Base-by-base conservation (phyloP, 495 filamentous ascomycete species). In the Aspergillus egyptiacus region DNA sequence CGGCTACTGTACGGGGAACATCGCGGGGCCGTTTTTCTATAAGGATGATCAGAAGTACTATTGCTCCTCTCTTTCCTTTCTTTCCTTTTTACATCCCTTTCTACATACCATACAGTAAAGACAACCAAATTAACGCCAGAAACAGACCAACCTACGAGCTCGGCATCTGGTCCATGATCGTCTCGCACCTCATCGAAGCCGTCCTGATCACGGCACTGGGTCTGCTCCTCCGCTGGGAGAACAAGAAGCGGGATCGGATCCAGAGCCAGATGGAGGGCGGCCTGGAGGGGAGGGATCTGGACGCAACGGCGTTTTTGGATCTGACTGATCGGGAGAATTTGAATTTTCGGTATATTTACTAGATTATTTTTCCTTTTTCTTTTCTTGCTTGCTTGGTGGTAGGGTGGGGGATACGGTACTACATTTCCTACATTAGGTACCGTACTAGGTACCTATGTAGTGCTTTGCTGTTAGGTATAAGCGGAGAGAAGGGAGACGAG, bases 161-260 rank as follows among this genome's bases (percentile, higher is more conserved):
- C 14, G 81, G 79, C 4, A 80, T 84, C 38, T 81, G 78, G 68
- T 77, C 73, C 1, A 81, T 83, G 70, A 80, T 85, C 44, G 76
- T 82, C 6, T 75, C 74, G 9, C 78, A 83, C 51, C 58, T 81
- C 15, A 67, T 76, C 30, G 75, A 81, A 57, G 75, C 70, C 17
- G 57, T 67, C 14, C 55, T 80, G 1, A 72, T 81, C 22, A 55
- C 64, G 5, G 51, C 48, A 0, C 69, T 81, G n/a, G 69, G 75
- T 7, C 53, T 72, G 10, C 57, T 75, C 2, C 63, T 84, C 2
- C 68, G 68, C 11, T 65, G 71, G 61, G 81, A 84, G 65, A 83
- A 83, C 45, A 59, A 66, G 48, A 71, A 69, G 39, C 72, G 79
- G 8, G 80, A 82, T 57, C 62, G 61, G 6, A 67, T 78, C 18